Base-by-base conservation (phyloP, 257 asterid genomes). In the Eucommia ulmoides region DNA sequence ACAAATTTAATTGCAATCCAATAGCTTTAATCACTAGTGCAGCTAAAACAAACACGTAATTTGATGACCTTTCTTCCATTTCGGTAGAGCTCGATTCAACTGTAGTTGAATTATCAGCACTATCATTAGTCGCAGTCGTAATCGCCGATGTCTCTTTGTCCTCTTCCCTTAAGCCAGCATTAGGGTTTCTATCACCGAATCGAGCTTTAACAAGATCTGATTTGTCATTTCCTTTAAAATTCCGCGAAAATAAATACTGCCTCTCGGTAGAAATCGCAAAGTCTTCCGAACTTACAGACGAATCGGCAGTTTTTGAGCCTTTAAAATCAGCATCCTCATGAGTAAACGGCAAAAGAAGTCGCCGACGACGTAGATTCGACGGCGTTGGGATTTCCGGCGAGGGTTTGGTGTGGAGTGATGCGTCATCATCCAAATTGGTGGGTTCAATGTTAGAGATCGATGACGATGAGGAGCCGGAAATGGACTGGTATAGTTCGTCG, bases 11-110 rank as follows among this genome's bases (percentile, higher is more conserved):
- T 53, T 83, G 93, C 50, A 74, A 75, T 55, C 60, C 58, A 60
- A 83, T 58, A 47, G 80, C 70, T 64, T 77, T 86, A 50, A 86
- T 61, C 15, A 75, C 61, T 22, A 81, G 16, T 50, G 73, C 73
- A 35, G 76, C 78, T 56, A 77, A 29, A 20, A 49, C 11, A 9
- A 75, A 53, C 49, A 81, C 66, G 46, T 72, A 20, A 50, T 72
- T 63, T 18, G 83, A 66, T 65, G 54, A 59, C 16, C 65, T 48
- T 8, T 67, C 71, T 15, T 58, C 61, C 45, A 20, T 67, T 59
- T 64, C 83, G 29, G 81, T 49, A 22, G 49, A 41, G 66, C 35
- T 54, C 53, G 70, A 66, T 53, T 64, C 80, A 51, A 26, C 67
- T 51, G 62, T 71, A 48, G 33, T 60, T 22, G 50, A 55, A 53